These are phyloP conservation scores for Delphinella strobiligena DNA, from an alignment of 2,329 filamentous ascomycete species.

Conservation along the genomic window DNA sequence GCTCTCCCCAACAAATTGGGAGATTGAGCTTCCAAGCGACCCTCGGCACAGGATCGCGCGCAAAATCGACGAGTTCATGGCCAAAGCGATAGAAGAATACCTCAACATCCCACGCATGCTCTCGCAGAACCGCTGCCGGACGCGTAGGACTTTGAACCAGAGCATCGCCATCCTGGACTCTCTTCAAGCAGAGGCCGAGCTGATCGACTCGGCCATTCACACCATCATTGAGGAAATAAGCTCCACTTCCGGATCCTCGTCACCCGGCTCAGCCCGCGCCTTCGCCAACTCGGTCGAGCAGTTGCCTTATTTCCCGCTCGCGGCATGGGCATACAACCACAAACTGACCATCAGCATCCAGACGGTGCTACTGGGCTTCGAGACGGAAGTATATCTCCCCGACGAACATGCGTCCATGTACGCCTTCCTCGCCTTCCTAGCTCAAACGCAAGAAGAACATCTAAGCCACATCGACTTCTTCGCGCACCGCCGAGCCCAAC, in stretches of 20 bases:
- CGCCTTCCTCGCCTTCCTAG: constrained; percentile 14
- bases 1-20: constrained; percentile 62
- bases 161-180: constrained; percentile 72
- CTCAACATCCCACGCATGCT: constrained; percentile 73
- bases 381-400: constrained; percentile 76
- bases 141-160: constrained; percentile 82
- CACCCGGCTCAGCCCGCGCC: background rate
- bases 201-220: constrained; percentile 45
- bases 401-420: constrained; percentile 86
- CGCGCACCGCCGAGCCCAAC: constrained; percentile 26
- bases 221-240: background rate
- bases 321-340: constrained; percentile 81
- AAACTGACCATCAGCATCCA: constrained; percentile 82
- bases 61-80: constrained; percentile 58
- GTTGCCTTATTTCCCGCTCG: constrained; percentile 50
- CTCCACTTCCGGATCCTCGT: background rate
- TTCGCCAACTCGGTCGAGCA: background rate
- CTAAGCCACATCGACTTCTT: constrained; percentile 62
- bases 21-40: constrained; percentile 62
- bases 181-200: constrained; percentile 69
- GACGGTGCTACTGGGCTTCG: constrained; percentile 85
- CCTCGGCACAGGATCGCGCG: constrained; percentile 60
- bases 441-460: constrained; percentile 12
- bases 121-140: constrained; percentile 81
- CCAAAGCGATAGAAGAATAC: constrained; percentile 48